These are phyloP conservation scores for Suhomyces bribrorum DNA, from an alignment of 1,139 yeast genomes.

Conservation along the genomic window DNA sequence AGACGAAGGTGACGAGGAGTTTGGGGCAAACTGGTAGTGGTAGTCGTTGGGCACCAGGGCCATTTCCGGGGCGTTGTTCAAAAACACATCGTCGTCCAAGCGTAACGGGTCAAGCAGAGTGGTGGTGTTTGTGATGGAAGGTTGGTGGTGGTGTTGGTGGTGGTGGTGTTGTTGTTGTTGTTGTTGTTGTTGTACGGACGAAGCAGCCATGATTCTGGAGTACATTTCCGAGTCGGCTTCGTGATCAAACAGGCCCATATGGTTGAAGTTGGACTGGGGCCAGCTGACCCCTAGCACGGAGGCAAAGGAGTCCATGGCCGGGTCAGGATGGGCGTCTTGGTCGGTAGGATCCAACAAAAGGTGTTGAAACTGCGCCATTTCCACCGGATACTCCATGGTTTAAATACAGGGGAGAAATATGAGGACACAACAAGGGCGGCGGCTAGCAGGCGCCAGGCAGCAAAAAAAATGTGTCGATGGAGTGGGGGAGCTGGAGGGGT, in stretches of 20 bases:
- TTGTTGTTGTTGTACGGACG: not conserved
- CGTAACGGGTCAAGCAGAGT: slow-evolving; percentile 9
- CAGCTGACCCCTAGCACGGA: not conserved
- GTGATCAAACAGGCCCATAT: slow-evolving; percentile 1
- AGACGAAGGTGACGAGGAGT: slow-evolving; percentile 14
- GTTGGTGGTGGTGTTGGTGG: no score
- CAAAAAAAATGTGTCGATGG: no score
- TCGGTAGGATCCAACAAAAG: slow-evolving; percentile 7
- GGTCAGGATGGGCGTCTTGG: slow-evolving; percentile 7
- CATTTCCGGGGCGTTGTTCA: slow-evolving; percentile 1
- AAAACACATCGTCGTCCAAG: slow-evolving; percentile 12
- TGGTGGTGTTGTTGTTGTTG: no score
- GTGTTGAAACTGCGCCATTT: slow-evolving; percentile 10
- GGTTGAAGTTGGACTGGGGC: not conserved
- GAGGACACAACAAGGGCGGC: not conserved
- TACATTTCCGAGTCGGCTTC: slow-evolving; percentile 12
- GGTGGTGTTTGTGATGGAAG: no score
- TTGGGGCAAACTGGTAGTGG: slow-evolving; percentile 10
- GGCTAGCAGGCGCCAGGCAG: no score
- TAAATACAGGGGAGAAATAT: not conserved
- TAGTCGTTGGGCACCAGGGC: slow-evolving; percentile 6
- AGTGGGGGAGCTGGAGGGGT: not conserved
- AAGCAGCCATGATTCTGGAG: slow-evolving; percentile 4
- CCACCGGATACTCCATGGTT: slow-evolving; percentile 9
- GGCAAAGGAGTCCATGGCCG: not conserved